A percentile compares a stretch with the other conserved stretches of the same genome.
Conservation (phyloP, 441 rosid genomes). For the Hypseocharis bilobata region DNA sequence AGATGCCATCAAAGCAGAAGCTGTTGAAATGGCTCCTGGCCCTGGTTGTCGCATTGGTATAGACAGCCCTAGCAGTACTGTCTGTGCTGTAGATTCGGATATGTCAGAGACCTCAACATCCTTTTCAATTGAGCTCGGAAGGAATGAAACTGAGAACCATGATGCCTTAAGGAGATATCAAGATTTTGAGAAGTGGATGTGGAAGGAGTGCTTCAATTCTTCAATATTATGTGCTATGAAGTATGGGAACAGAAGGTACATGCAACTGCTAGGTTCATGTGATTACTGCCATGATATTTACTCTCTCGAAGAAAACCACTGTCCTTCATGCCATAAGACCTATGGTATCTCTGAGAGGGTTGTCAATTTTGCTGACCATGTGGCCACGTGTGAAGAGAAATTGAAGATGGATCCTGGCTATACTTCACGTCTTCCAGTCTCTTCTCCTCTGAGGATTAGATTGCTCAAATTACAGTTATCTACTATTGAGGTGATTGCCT, state of each 20-base stretch:
- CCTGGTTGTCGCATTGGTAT: conserved; percentile 29
- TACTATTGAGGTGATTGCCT: conserved; percentile 44
- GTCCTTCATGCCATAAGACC: conserved; percentile 47
- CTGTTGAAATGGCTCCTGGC: conserved; percentile 29
- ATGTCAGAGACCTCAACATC: conserved; percentile 44
- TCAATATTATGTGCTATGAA: conserved; percentile 36
- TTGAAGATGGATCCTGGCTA: conserved; percentile 22
- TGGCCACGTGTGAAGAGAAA: conserved; percentile 30
- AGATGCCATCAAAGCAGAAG: conserved; percentile 32
- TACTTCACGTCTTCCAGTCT: conserved; percentile 26
- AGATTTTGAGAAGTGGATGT: conserved; percentile 72
- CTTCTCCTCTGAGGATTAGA: conserved; percentile 47
- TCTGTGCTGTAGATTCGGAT: conserved; percentile 45
- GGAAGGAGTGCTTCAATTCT: conserved; percentile 54
- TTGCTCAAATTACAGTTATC: conserved; percentile 55
- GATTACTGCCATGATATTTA: conserved; percentile 43
- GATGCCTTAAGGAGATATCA: conserved; percentile 50
- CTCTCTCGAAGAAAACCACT: conserved; percentile 32
- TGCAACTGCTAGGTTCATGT: conserved; percentile 46
- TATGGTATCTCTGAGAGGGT: conserved; percentile 21
- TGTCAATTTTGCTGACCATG: conserved; percentile 40
- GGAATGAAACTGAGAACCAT: conserved; percentile 51
- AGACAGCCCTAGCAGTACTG: conserved; percentile 54
- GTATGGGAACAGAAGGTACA: conserved; percentile 48
- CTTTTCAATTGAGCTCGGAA: conserved; percentile 53